Conservation (phyloP, 2,329 filamentous ascomycete genomes). For the Fusarium sp. region DNA sequence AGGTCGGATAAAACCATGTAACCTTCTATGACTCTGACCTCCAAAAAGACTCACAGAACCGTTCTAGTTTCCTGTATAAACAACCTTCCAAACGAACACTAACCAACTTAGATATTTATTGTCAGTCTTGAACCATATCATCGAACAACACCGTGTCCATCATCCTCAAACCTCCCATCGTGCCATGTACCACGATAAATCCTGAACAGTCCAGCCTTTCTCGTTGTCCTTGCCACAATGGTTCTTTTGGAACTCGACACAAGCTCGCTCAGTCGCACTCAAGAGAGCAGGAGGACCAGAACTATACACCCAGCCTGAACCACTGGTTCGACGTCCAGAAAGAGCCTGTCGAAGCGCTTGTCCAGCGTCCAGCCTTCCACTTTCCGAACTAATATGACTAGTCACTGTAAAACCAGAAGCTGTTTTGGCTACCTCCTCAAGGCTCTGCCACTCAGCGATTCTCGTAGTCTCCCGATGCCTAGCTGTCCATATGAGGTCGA, state of each 20-base stretch:
- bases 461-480: background rate
- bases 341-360: background rate
- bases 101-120: too few species aligned
- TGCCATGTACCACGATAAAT: background rate
- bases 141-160: too few species aligned
- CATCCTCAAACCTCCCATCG: background rate
- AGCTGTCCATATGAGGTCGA: background rate
- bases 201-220: background rate
- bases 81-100: too few species aligned
- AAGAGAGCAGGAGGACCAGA: background rate
- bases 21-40: too few species aligned
- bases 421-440: fast-evolving
- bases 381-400: background rate
- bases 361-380: background rate
- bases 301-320: background rate
- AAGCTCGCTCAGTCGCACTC: background rate
- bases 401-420: background rate
- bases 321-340: too few species aligned
- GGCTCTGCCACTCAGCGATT: background rate
- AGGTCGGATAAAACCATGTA: too few species aligned
- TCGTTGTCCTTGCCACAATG: background rate
- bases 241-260: background rate
- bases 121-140: too few species aligned
- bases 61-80: too few species aligned
- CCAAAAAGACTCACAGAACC: too few species aligned